Conservation (phyloP, 768 basidiomycete genomes). For the Termitomyces sp. region DNA sequence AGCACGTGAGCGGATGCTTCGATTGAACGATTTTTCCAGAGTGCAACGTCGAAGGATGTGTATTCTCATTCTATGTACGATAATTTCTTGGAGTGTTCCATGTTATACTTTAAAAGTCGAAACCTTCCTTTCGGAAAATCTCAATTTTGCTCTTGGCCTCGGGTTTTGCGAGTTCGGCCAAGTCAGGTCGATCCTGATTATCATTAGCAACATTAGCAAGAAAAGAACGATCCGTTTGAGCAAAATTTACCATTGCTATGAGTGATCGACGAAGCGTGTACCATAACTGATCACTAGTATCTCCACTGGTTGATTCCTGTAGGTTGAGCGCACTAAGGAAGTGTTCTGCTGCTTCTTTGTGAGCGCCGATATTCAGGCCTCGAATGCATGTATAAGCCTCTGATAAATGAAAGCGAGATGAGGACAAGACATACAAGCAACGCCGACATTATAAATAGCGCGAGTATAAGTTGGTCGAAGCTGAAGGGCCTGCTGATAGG, state of each 20-base stretch:
- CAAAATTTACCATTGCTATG: conserved; percentile 64
- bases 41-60: neutral
- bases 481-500: conserved; percentile 86
- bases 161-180: conserved; percentile 71
- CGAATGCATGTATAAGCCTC: conserved; percentile 3
- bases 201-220: conserved; percentile 6
- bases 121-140: conserved; percentile 77
- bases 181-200: conserved; percentile 69
- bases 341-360: conserved; percentile 96
- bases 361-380: conserved; percentile 95
- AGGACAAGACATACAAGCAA: conserved; percentile 78
- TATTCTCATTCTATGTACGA: neutral
- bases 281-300: conserved; percentile 87
- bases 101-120: conserved; percentile 65
- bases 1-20: neutral
- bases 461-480: conserved; percentile 94
- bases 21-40: neutral
- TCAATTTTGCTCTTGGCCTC: conserved; percentile 62
- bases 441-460: conserved; percentile 96
- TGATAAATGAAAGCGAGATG: neutral
- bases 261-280: conserved; percentile 82
- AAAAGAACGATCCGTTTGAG: neutral
- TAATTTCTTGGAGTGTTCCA: conserved; percentile 16
- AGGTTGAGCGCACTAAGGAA: conserved; percentile 81
- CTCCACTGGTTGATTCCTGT: conserved; percentile 66